Evolutionary conservation across 768 basidiomycete species (phyloP), one percentile per base, ranked within the genome.

Genomic region (Glaciozyma martinii): DNA sequence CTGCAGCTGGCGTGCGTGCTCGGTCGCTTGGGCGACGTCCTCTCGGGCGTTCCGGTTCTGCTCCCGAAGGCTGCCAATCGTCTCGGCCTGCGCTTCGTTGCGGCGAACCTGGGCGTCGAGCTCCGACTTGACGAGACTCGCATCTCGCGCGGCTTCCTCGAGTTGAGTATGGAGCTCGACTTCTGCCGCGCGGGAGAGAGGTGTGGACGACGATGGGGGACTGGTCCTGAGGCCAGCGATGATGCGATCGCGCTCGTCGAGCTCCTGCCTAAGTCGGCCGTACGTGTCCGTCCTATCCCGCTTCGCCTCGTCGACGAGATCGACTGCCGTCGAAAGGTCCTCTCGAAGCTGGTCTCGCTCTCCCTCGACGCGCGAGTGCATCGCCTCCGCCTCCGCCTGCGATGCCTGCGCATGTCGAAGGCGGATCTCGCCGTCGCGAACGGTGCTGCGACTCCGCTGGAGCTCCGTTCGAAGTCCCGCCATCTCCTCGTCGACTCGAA

Each of bases 341-440:
- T 61, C 52, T 10, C 21, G 15, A 23, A 16, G 15, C 18, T 18
- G 23, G 23, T 50, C 61, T 9, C 5, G 19, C 61, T 59, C 57
- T 19, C 23, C 25, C 44, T 42, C 18, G 29, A 18, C 13, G 5
- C 44, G 27, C 13, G 23, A 47, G 9, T 27, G 15, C 54, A 33
- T 49, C 16, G 47, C 65, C n/a, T 66, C 65, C 0, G 40, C 53
- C 33, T 42, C 16, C 42, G 18, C 32, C 52, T 42, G 49, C 13
- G 18, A 25, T 6, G 30, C 30, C 7, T 18, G 21, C 8, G 44
- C 60, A 21, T 61, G 56, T 27, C 62, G 25, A 13, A 66, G 30
- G 16, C 65, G 46, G 30, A 66, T 66, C 60, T 63, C 65, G 8
- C 23, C 53, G 3, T 70, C 61, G 10, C 68, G n/a, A 2, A 46